Evolutionary conservation across 2,329 filamentous ascomycete species (phyloP).

Genomic region (Phialocephala subalpina): DNA sequence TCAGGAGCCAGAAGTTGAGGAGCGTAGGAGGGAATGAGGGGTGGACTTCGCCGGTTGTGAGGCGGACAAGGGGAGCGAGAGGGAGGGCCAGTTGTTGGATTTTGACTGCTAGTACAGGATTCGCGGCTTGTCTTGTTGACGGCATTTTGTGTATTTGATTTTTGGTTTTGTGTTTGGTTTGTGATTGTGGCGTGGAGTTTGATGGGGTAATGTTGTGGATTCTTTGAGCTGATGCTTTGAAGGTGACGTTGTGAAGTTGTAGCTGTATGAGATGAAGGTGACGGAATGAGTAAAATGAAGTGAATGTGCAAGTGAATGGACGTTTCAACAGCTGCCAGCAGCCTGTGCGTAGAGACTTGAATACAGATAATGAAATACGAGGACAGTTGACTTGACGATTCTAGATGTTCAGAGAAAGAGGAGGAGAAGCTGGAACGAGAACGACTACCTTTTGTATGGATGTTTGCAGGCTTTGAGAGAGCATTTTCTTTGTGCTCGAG

Average conservation of each 20-base stretch:
- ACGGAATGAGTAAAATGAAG: slow-evolving; percentile 12
- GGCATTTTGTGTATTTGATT: slow-evolving; percentile 18
- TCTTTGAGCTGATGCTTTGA: neutral
- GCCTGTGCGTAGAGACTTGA: slow-evolving; percentile 25
- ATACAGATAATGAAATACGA: slow-evolving; percentile 15
- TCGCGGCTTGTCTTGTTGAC: slow-evolving; percentile 41
- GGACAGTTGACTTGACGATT: slow-evolving; percentile 9
- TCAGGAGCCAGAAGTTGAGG: slow-evolving; percentile 78
- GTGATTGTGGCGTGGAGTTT: neutral
- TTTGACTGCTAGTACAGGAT: slow-evolving; percentile 65
- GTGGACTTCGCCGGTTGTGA: slow-evolving; percentile 68
- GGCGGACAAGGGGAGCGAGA: slow-evolving; percentile 72
- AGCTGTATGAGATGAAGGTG: neutral
- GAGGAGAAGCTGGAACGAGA: slow-evolving; percentile 9
- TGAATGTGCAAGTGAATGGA: slow-evolving; percentile 18
- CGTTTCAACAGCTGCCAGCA: slow-evolving; percentile 38
- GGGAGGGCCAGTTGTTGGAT: slow-evolving; percentile 70
- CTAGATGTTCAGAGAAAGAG: slow-evolving; percentile 18
- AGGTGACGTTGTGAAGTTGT: neutral
- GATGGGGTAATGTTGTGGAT: neutral
- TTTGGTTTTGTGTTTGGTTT: neutral
- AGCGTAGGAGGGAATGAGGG: slow-evolving; percentile 71
- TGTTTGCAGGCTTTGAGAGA: slow-evolving; percentile 15
- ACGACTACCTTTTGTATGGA: slow-evolving; percentile 25
- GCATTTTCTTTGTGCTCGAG: slow-evolving; percentile 15